A percentile compares a stretch with the other conserved stretches of the same genome.
Conservation (phyloP, 2,329 filamentous ascomycete species). For the Penicillium sp. region DNA sequence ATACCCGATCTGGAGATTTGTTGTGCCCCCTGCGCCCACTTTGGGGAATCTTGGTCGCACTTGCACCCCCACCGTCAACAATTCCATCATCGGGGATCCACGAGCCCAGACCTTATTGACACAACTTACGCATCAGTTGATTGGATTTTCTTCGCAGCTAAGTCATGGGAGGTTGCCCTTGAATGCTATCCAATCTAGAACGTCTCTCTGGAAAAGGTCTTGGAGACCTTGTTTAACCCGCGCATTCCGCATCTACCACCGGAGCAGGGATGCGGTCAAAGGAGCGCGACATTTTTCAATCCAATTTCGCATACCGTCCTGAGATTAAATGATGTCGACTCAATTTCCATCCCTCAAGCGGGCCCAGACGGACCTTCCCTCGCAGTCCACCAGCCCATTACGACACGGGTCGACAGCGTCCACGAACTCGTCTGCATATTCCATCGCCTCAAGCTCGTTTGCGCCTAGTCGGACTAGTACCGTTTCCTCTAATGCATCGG, state of each 20-base stretch:
- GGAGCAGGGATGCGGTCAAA: constrained; percentile 44
- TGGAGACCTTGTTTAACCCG: constrained; percentile 7
- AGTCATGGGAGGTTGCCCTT: constrained; percentile 13
- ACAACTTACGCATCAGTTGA: neutral
- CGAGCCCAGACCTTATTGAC: constrained; percentile 1
- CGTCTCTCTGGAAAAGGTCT: neutral
- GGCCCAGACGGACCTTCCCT: constrained; percentile 41
- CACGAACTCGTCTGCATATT: constrained; percentile 55
- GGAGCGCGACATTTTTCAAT: constrained; percentile 30
- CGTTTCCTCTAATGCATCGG: constrained; percentile 70
- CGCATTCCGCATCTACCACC: constrained; percentile 27
- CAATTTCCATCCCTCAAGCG: constrained; percentile 38
- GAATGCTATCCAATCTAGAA: neutral
- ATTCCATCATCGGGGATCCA: constrained; percentile 20
- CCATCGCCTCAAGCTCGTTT: constrained; percentile 50
- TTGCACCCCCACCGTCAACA: constrained; percentile 29
- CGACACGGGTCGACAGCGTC: constrained; percentile 58
- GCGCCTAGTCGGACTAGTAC: constrained; percentile 64
- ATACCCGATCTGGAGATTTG: constrained; percentile 44
- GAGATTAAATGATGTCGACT: constrained; percentile 41
- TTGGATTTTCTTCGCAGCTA: neutral
- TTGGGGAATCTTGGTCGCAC: constrained; percentile 25
- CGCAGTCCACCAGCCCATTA: constrained; percentile 47
- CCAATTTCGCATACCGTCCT: constrained; percentile 32
- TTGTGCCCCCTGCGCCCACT: constrained; percentile 31